Percentiles rank a stretch among this genome's conserved stretches.
phyloP scores from a whole-genome alignment of 495 filamentous ascomycete species.

The Annulohypoxylon maeteangense region DNA sequence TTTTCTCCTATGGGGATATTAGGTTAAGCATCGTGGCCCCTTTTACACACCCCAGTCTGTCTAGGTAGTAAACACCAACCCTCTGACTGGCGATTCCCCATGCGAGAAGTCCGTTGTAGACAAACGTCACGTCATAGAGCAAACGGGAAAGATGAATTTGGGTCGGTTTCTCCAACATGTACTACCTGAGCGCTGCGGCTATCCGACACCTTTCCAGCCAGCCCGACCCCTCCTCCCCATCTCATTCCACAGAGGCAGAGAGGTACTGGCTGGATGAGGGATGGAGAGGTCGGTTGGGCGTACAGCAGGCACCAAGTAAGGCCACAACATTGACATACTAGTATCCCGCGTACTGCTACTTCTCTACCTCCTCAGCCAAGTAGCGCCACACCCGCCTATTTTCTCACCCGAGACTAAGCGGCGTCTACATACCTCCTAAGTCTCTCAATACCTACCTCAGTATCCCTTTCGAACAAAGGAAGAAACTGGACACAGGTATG shows the following conservation, averaged over 20 bases:
- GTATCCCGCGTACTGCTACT: neutral
- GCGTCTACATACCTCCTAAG: no score
- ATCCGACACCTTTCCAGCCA: constrained; percentile 25
- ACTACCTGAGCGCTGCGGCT: constrained; percentile 28
- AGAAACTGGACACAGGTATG: neutral
- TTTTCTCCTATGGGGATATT: neutral
- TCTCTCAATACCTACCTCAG: neutral
- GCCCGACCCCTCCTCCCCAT: constrained; percentile 3
- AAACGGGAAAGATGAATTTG: neutral
- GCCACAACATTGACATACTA: constrained; percentile 16
- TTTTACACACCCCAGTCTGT: neutral
- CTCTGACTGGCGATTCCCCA: constrained; percentile 9
- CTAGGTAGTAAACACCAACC: neutral
- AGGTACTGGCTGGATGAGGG: constrained; percentile 1
- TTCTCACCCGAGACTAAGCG: neutral
- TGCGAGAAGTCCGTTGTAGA: constrained; percentile 11
- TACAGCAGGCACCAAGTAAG: constrained; percentile 2
- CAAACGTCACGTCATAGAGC: constrained; percentile 18
- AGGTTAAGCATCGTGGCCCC: neutral
- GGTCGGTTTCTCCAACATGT: constrained; percentile 16
- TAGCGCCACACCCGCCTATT: constrained; percentile 28
- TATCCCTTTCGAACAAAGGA: neutral
- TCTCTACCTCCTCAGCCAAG: constrained; percentile 1
- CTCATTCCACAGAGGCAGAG: neutral
- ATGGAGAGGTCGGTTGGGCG: constrained; percentile 9